Conservation (phyloP, 2,329 filamentous ascomycete genomes). For the Xylariaceae sp. region DNA sequence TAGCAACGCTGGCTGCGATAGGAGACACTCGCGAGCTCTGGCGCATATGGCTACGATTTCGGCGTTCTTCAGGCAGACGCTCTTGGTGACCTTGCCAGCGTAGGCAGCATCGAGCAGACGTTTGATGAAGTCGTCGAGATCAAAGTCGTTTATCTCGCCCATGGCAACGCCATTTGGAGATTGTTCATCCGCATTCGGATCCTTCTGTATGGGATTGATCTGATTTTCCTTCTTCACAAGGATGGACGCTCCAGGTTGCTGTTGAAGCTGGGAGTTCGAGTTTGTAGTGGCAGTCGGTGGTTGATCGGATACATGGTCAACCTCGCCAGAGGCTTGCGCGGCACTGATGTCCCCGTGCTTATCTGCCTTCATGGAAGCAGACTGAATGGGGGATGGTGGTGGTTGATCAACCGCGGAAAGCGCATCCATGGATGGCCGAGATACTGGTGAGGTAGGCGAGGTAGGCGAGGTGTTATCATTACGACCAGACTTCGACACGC, state of each 20-base stretch:
- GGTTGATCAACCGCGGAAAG: conserved; percentile 46
- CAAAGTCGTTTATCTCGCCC: conserved; percentile 84
- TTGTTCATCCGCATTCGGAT: conserved; percentile 39
- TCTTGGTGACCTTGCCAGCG: conserved; percentile 94
- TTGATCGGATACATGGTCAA: conserved; percentile 89
- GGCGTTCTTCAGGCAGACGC: conserved; percentile 93
- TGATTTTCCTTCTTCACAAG: conserved; percentile 74
- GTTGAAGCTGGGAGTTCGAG: conserved; percentile 50
- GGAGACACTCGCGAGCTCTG: conserved; percentile 80
- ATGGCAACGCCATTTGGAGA: conserved; percentile 65
- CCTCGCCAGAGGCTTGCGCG: conserved; percentile 82
- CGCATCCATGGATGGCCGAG: conserved; percentile 39
- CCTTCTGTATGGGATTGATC: conserved; percentile 58
- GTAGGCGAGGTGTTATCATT: conserved; percentile 43
- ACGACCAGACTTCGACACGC: conserved; percentile 43
- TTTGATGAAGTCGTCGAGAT: conserved; percentile 96
- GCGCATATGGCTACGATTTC: conserved; percentile 94
- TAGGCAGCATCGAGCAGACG: conserved; percentile 92
- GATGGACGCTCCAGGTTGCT: conserved; percentile 83
- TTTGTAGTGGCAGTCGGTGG: conserved; percentile 67
- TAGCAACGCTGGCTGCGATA: conserved; percentile 86
- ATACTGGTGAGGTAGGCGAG: conserved; percentile 38
- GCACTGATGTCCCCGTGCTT: conserved; percentile 75
- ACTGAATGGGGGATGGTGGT: conserved; percentile 85
- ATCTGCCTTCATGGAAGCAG: conserved; percentile 60